Base-by-base conservation (phyloP, 2,329 filamentous ascomycete species). In the Madurella fahalii region DNA sequence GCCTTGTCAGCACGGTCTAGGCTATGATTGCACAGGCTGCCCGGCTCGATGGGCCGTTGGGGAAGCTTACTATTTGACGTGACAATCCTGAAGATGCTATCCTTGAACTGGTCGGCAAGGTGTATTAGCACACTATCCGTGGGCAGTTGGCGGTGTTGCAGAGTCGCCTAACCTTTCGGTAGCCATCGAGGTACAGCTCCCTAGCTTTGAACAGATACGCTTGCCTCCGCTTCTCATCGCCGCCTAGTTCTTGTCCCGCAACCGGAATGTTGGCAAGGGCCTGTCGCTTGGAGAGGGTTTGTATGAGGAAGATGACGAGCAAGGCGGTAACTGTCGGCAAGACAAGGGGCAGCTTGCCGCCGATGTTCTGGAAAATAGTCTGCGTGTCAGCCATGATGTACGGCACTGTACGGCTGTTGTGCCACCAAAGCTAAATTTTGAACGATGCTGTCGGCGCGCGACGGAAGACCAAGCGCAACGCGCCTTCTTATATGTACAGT, bases 141-240 rank as follows among this genome's bases (percentile, higher is more conserved):
- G 25, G 7, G 25, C 25, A 25, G 25, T 3, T 25, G 25, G 25
- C 7, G 25, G 3, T 25, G 25, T 7, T 25, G 25, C 25, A 25
- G 25, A 16, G 12, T 2, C 25, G 34, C 42, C 54, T 5, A 13
- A 64, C 67, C 61, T 68, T 69, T 2, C 57, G 56, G 50, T 70
- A 70, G 5, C 68, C 68, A 1, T 65, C 58, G 2, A 50, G 12
- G 39, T 71, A 70, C 2, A 71, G 37, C 1, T 59, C 56, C 13
- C 50, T 62, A 0, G 63, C 64, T 5, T 52, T 51, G 11, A n/a
- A 40, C 15, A 69, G 46, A 30, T 61, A 71, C 0, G 60, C 64
- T 51, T 62, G 55, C 9, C 65, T 54, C 17, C 65, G 54, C 40
- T 67, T 68, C 32, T 66, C 61, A 2, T 61, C 52, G 9, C 62